phyloP scores from a whole-genome alignment of 345 rosid species.

The Anastatica hierochuntica region DNA sequence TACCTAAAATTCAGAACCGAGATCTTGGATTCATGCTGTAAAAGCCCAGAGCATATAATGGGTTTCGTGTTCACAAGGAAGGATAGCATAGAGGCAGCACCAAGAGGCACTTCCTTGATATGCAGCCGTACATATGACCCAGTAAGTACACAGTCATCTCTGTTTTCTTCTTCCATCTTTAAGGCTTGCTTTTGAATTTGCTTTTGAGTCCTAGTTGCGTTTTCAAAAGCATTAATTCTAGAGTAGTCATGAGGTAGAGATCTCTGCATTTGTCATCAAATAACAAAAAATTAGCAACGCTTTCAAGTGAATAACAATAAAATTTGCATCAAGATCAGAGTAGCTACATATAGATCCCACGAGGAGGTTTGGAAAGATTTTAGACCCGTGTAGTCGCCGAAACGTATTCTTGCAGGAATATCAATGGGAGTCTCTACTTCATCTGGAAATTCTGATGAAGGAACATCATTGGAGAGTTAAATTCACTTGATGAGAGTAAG shows the following conservation, averaged over 20 bases:
- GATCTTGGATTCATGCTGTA: constrained; percentile 96
- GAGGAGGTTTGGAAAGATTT: constrained; percentile 90
- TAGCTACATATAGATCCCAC: constrained; percentile 84
- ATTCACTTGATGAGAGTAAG: neutral
- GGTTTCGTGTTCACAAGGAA: constrained; percentile 35
- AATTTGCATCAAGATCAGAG: constrained; percentile 1
- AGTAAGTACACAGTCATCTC: constrained; percentile 44
- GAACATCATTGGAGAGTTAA: neutral
- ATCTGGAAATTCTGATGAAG: constrained; percentile 75
- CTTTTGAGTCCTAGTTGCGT: constrained; percentile 70
- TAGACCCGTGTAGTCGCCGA: constrained; percentile 82
- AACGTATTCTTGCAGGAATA: constrained; percentile 79
- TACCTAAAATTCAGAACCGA: constrained; percentile 94
- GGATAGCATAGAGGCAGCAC: constrained; percentile 51
- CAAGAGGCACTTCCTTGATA: constrained; percentile 56
- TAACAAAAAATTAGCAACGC: neutral
- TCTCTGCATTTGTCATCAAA: constrained; percentile 47
- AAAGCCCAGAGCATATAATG: constrained; percentile 65
- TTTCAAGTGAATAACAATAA: neutral
- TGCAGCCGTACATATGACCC: constrained; percentile 67
- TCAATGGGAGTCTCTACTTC: constrained; percentile 90
- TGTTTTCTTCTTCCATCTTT: constrained; percentile 43
- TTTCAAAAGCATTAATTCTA: constrained; percentile 84
- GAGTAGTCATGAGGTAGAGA: constrained; percentile 89
- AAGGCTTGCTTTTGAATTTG: constrained; percentile 53